These are phyloP conservation scores for Wickerhamomyces queroliae DNA, from an alignment of 805 yeast genomes.

Conservation along the genomic window DNA sequence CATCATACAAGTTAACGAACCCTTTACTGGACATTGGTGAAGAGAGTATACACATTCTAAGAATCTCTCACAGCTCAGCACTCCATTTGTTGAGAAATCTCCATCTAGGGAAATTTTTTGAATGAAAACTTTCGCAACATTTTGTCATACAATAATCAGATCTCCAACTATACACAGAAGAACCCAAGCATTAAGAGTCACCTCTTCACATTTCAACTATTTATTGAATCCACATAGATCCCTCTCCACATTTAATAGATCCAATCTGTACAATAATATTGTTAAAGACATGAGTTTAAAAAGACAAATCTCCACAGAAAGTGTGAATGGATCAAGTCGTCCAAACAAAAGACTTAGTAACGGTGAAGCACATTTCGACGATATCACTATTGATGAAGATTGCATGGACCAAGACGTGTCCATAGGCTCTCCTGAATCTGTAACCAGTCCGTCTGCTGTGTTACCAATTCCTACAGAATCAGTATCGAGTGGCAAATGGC, in stretches of 20 bases:
- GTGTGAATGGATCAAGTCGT: background rate
- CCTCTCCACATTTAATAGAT: too few species aligned
- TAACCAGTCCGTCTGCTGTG: background rate
- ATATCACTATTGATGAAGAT: conserved; percentile 1
- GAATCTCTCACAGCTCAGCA: too few species aligned
- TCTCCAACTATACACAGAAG: too few species aligned
- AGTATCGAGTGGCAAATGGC: conserved; percentile 53
- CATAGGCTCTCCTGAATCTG: background rate
- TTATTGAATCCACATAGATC: too few species aligned
- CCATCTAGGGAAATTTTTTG: too few species aligned
- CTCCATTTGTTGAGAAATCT: too few species aligned
- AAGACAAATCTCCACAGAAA: background rate
- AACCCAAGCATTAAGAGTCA: background rate
- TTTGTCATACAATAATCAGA: too few species aligned
- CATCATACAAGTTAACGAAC: too few species aligned
- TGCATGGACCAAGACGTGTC: conserved; percentile 1
- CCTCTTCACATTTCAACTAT: background rate
- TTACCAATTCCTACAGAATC: conserved; percentile 3
- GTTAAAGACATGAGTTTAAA: background rate
- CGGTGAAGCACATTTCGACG: conserved; percentile 1
- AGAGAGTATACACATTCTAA: too few species aligned
- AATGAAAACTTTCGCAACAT: too few species aligned
- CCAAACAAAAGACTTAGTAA: background rate
- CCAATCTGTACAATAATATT: too few species aligned
- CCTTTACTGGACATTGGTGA: too few species aligned